These are phyloP conservation scores for Ambrosia hybrid DNA, from an alignment of 140 eudicot species.

Conservation along the genomic window DNA sequence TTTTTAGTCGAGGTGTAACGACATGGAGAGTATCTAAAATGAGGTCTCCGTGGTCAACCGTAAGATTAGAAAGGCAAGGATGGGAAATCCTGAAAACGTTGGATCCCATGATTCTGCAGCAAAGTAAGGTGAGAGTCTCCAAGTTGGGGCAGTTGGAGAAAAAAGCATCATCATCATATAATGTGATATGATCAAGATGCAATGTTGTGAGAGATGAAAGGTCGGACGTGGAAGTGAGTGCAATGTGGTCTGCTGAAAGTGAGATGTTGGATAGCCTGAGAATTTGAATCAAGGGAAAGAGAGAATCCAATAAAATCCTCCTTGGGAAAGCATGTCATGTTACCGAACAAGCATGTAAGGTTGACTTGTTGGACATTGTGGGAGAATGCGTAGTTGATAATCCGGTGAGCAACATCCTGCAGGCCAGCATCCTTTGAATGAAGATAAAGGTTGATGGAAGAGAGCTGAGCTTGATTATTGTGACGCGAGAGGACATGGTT, in stretches of 20 bases:
- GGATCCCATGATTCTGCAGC: too few relatives aligned
- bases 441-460: neutral
- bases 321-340: neutral
- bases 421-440: neutral
- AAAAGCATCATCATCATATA: neutral
- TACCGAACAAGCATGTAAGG: neutral
- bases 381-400: constrained; percentile 1
- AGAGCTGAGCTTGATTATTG: neutral
- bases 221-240: neutral
- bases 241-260: neutral
- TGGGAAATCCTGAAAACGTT: too few relatives aligned
- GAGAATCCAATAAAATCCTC: neutral
- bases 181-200: neutral
- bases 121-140: too few relatives aligned
- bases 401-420: neutral
- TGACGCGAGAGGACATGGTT: neutral
- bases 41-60: too few relatives aligned
- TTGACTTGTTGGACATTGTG: neutral
- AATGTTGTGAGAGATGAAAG: constrained; percentile 1
- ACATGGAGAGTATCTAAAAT: too few relatives aligned
- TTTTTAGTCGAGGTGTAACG: too few relatives aligned
- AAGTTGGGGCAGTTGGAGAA: constrained; percentile 17
- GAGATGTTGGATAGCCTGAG: neutral
- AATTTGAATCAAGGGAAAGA: neutral
- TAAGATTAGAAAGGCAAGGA: too few relatives aligned